These are phyloP conservation scores for Agaricales sp. DNA, from an alignment of 1,284 basidiomycete species.

Conservation along the genomic window DNA sequence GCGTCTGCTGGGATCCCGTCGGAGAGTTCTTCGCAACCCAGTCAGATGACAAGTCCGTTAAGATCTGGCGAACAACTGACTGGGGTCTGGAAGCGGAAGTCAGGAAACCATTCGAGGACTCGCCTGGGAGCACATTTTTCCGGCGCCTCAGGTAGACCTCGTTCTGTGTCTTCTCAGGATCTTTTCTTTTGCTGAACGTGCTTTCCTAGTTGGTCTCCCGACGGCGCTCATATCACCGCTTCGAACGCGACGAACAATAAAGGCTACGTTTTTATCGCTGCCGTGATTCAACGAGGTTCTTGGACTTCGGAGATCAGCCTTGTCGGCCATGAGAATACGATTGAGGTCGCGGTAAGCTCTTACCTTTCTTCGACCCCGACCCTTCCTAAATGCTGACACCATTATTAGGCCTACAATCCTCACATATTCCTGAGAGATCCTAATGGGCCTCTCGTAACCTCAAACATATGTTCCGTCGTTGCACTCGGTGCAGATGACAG, in stretches of 20 bases:
- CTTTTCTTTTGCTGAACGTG: constrained; percentile 5
- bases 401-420: constrained; percentile 91
- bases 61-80: constrained; percentile 92
- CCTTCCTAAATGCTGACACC: too few species aligned
- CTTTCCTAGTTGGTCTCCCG: constrained; percentile 84
- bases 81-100: constrained; percentile 85
- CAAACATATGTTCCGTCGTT: constrained; percentile 78
- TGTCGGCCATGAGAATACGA: constrained; percentile 95
- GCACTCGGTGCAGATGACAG: constrained; percentile 87
- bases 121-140: constrained; percentile 94
- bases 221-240: constrained; percentile 94
- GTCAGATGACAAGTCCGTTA: constrained; percentile 93
- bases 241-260: constrained; percentile 95
- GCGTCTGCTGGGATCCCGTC: constrained; percentile 96
- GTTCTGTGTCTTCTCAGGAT: constrained; percentile 1
- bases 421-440: constrained; percentile 81
- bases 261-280: constrained; percentile 95
- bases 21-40: constrained; percentile 95
- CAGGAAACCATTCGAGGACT: constrained; percentile 85
- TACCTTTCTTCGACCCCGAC: constrained; percentile 10
- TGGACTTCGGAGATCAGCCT: constrained; percentile 90
- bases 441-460: constrained; percentile 49
- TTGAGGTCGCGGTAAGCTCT: constrained; percentile 80
- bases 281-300: constrained; percentile 80
- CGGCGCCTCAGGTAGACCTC: constrained; percentile 69